A percentile compares a stretch with the other conserved stretches of the same genome.
Evolutionary conservation across 2,329 filamentous ascomycete species (phyloP).

Genomic region (Diplodia seriata): DNA sequence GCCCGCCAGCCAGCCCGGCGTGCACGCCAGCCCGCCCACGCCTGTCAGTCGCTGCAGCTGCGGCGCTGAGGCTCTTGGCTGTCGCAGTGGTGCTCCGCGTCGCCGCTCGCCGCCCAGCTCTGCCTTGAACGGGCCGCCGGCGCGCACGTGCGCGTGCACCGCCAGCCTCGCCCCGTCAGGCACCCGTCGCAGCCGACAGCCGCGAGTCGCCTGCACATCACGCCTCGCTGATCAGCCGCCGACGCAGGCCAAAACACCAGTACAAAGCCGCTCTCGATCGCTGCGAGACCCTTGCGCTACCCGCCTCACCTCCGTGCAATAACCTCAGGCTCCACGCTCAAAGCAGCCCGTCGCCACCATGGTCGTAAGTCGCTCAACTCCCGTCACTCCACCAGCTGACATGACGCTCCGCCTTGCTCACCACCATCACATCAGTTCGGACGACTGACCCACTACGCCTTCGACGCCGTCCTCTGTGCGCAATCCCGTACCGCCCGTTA

Average conservation of each 20-base stretch:
- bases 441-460: slow-evolving; percentile 90
- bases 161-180: slow-evolving; percentile 10
- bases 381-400: slow-evolving; percentile 32
- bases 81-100: slow-evolving; percentile 15
- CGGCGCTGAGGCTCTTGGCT: slow-evolving; percentile 4
- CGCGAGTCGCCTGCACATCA: slow-evolving; percentile 30
- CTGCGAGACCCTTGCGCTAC: slow-evolving; percentile 21
- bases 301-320: slow-evolving; percentile 31
- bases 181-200: slow-evolving; percentile 25
- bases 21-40: slow-evolving; percentile 15
- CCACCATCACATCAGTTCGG: slow-evolving; percentile 77
- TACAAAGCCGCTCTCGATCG: slow-evolving; percentile 2
- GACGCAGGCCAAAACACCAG: slow-evolving; percentile 30
- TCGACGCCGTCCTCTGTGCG: slow-evolving; percentile 91
- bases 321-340: slow-evolving; percentile 25
- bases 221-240: slow-evolving; percentile 28
- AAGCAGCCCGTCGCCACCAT: slow-evolving; percentile 38
- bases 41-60: slow-evolving; percentile 6
- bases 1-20: background rate
- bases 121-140: background rate
- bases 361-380: slow-evolving; percentile 46
- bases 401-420: slow-evolving; percentile 53
- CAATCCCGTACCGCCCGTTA: slow-evolving; percentile 36
- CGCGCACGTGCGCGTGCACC: slow-evolving; percentile 12
- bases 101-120: slow-evolving; percentile 7